Evolutionary conservation across 371 early-diverging fungal species (phyloP), one percentile per base, ranked within the genome.

Genomic region (Chytridium lagenaria): DNA sequence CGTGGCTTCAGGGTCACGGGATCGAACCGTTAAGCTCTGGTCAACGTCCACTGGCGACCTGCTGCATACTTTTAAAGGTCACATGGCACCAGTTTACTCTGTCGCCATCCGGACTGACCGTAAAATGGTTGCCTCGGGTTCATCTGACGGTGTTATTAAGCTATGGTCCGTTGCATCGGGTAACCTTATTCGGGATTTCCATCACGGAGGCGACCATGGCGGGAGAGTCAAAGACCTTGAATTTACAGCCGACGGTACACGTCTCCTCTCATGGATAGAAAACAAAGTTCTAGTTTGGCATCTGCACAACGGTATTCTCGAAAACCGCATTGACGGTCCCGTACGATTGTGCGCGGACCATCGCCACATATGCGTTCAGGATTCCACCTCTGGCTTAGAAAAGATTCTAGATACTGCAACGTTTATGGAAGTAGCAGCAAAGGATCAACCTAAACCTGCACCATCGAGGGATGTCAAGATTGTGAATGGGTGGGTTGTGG

Each of bases 1-100:
- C 65, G 87, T 98, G 39, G 89, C 96, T 22, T 93, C 94, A 0
- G 98, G 98, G 12, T 96, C 96, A 12, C 90, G 97, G 65, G 99
- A 99, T 83, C 84, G 89, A 33, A 92, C 94, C 10, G 89, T 98
- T 71, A 90, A 91, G 71, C 79, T 94, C 57, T 95, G 95, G 95
- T 90, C 94, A 77, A 75, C 92, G 49, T 72, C 83, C 59, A 88
- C 30, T 1, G 33, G 55, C 16, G 61, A 66, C 59, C 92, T 89
- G 71, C 73, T 89, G 3, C 86, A 90, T 37, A 94, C 94, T 0
- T 76, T 98, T 34, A 73, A 71, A 0, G 96, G 97, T 12, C 99
- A 99, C 74, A 83, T 84, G 38, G 93, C 92, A 1, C 94, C 95
- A 7, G 95, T 99, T 0, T 86, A 97, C 15, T 93, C 94, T 68